phyloP scores from a whole-genome alignment of 2,329 filamentous ascomycete genomes.

The Didymella glomerata region DNA sequence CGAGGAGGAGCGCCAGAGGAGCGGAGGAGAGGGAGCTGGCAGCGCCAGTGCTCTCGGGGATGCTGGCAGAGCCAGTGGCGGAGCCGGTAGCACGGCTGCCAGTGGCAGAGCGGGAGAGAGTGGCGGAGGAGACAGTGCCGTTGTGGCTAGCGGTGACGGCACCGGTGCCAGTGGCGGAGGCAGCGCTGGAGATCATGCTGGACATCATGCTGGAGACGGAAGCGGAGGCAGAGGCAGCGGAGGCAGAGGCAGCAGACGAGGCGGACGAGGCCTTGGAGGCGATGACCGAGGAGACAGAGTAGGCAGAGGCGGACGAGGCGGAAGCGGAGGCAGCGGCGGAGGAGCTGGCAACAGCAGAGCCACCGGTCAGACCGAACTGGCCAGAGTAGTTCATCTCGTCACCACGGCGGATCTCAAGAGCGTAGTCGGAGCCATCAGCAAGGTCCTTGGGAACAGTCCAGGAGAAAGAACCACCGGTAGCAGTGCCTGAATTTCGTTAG shows the following conservation, averaged over 20 bases:
- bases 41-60: slow-evolving; percentile 40
- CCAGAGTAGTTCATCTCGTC: slow-evolving; percentile 64
- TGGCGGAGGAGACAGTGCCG: slow-evolving; percentile 39
- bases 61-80: slow-evolving; percentile 22
- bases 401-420: slow-evolving; percentile 66
- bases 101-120: slow-evolving; percentile 33
- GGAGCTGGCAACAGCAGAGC: slow-evolving; percentile 37
- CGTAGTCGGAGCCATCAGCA: slow-evolving; percentile 60
- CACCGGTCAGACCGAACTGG: slow-evolving; percentile 54
- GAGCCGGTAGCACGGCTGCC: slow-evolving; percentile 29
- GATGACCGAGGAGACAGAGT: slow-evolving; percentile 29
- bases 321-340: slow-evolving; percentile 30
- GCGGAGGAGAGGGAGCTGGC: slow-evolving; percentile 48
- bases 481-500: slow-evolving; percentile 48
- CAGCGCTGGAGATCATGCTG: slow-evolving; percentile 40
- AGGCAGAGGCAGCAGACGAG: slow-evolving; percentile 5
- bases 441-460: slow-evolving; percentile 61
- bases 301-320: slow-evolving; percentile 32
- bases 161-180: slow-evolving; percentile 33
- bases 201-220: slow-evolving; percentile 41
- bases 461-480: slow-evolving; percentile 57
- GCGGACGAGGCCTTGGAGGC: slow-evolving; percentile 26
- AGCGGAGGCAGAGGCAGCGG: slow-evolving; percentile 27
- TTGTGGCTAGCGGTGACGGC: slow-evolving; percentile 32
- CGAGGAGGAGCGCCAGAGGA: slow-evolving; percentile 40